A percentile compares a stretch with the other conserved stretches of the same genome.
phyloP scores from a whole-genome alignment of 106 monocot genomes.

The Triglochin maritima region DNA sequence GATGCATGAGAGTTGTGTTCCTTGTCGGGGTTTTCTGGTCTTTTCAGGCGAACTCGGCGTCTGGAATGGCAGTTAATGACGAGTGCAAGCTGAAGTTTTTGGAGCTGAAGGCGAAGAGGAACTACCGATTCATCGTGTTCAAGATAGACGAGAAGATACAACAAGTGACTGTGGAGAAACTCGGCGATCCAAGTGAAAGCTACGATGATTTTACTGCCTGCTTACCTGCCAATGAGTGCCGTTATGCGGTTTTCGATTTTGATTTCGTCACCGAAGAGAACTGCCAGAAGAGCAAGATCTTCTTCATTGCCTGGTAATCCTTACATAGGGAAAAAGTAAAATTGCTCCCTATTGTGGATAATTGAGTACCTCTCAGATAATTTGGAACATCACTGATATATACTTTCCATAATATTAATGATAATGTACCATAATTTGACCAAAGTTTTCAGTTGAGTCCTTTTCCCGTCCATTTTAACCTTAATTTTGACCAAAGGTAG shows the following conservation, averaged over 20 bases:
- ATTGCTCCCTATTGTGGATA: too few species aligned
- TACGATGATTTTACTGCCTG: constrained; percentile 15
- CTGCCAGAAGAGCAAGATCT: constrained; percentile 82
- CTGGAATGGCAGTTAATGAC: constrained; percentile 20
- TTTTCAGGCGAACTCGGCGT: constrained; percentile 18
- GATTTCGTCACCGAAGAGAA: constrained; percentile 60
- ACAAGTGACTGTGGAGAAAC: constrained; percentile 15
- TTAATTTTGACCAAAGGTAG: too few species aligned
- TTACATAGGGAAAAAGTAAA: too few species aligned
- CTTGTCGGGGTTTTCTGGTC: too few species aligned
- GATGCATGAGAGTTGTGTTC: too few species aligned
- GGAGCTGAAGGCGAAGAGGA: constrained; percentile 26
- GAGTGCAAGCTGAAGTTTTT: constrained; percentile 20
- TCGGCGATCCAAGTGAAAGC: constrained; percentile 7
- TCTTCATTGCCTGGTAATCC: constrained; percentile 41
- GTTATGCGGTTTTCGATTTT: constrained; percentile 58
- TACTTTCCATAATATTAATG: too few species aligned
- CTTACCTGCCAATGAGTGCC: constrained; percentile 33
- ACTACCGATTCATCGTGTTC: constrained; percentile 16
- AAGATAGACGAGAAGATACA: constrained; percentile 21
- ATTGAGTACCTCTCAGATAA: too few species aligned
- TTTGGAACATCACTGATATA: too few species aligned
- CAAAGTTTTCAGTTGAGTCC: too few species aligned
- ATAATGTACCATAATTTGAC: too few species aligned
- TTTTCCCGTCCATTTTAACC: too few species aligned